These are phyloP conservation scores for Fusarium guadeloupense DNA, from an alignment of 2,329 filamentous ascomycete species.

Conservation along the genomic window DNA sequence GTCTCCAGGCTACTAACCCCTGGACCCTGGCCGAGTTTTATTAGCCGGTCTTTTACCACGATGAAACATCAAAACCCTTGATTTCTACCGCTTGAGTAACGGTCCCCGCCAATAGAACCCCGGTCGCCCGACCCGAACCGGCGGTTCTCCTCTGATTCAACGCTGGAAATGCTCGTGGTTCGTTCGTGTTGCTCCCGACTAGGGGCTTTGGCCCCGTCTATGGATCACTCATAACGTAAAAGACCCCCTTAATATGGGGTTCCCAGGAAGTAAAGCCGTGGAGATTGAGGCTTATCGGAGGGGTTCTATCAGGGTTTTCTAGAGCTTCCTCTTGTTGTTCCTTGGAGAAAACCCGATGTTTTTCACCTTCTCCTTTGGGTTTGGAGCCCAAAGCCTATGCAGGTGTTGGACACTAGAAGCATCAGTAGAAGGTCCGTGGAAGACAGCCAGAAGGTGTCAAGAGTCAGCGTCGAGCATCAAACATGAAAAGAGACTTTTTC, in stretches of 20 bases:
- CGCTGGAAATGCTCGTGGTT: slow-evolving; percentile 23
- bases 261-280: slow-evolving; percentile 11
- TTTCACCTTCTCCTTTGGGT: slow-evolving; percentile 31
- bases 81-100: slow-evolving; percentile 5
- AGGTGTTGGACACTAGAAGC: slow-evolving; percentile 26
- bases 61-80: slow-evolving; percentile 11
- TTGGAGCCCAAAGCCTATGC: slow-evolving; percentile 2
- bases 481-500: slow-evolving; percentile 3
- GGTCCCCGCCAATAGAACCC: slow-evolving; percentile 2
- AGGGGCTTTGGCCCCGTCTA: slow-evolving; percentile 8
- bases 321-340: slow-evolving; percentile 32
- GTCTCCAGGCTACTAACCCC: neutral
- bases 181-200: slow-evolving; percentile 5
- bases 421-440: slow-evolving; percentile 26
- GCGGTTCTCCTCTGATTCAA: slow-evolving; percentile 28
- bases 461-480: slow-evolving; percentile 4
- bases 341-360: slow-evolving; percentile 15
- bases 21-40: neutral
- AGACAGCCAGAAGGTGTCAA: slow-evolving; percentile 18
- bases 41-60: slow-evolving; percentile 8
- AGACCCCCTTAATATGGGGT: slow-evolving; percentile 22
- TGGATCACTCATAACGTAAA: slow-evolving; percentile 24
- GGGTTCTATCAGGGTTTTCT: slow-evolving; percentile 24
- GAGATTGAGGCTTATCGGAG: slow-evolving; percentile 14
- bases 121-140: slow-evolving; percentile 34